Base-by-base conservation (phyloP, 2,329 filamentous ascomycete species). In the Phoma sp. region DNA sequence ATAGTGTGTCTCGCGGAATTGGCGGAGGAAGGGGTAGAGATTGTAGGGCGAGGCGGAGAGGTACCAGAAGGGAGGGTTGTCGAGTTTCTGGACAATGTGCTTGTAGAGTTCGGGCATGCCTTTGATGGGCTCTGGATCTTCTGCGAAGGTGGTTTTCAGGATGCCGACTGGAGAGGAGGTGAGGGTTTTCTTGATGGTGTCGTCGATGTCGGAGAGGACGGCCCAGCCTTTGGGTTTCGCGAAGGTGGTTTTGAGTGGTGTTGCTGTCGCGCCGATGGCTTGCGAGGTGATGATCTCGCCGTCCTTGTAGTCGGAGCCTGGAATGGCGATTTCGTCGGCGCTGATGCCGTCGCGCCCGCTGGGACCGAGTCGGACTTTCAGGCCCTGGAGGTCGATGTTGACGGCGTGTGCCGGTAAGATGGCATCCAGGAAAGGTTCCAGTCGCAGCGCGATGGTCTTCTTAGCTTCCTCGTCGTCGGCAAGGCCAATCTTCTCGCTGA, bases 31-130 rank as follows among this genome's bases (percentile, higher is more conserved):
- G 0, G 90, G 89, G 69, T 97, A 97, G 8, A 98, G 83, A 65
- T 96, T 96, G 79, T 97, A 97, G 0, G 93, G 93, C 0, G 92
- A 96, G 0, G 93, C 93, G 0, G 91, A 96, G 41, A 98, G 83
- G 75, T 98, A 98, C 79, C 96, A 96, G 83, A 90, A 96, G 0
- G 91, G 84, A 1, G 91, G 88, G 7, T 82, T 80, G 7, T 82
- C 55, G 7, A 86, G 77, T 36, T 77, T 73, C 11, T 71, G 70
- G 39, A 87, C 79, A 9, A 96, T 80, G 50, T 87, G 81, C 22
- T 79, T 76, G 77, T 96, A 97, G 0, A 97, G 82, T 64, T 90
- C 87, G 0, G 92, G 90, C 91, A 97, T 97, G 42, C 90, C 91
- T 0, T 81, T 67, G 11, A 93, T 86, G 0, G 90, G 86, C 11